phyloP scores from a whole-genome alignment of 129 eudicot species.

The Scalesia atractyloides region DNA sequence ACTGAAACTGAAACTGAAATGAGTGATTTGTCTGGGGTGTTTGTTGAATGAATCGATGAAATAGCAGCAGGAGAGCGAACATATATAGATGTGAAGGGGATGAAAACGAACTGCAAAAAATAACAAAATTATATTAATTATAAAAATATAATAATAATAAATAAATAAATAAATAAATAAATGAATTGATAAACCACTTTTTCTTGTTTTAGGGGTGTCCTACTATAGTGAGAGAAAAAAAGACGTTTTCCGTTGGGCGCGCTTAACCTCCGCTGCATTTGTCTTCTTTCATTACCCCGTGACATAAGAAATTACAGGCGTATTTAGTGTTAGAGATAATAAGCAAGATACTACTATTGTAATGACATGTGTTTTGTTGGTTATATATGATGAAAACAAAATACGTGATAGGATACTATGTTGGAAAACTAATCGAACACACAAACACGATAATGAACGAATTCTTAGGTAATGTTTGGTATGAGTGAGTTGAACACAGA shows the following conservation, averaged over 20 bases:
- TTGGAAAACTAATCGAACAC: too few species aligned
- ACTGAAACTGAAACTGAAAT: conserved; percentile 4
- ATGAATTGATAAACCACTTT: conserved; percentile 30
- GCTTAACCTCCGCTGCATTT: conserved; percentile 10
- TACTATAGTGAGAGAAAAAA: background rate
- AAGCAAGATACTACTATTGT: too few species aligned
- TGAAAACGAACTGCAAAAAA: background rate
- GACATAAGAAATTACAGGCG: conserved; percentile 1
- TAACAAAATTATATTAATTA: background rate
- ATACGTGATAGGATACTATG: too few species aligned
- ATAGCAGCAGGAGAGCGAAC: conserved; percentile 5
- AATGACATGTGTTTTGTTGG: too few species aligned
- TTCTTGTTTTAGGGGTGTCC: conserved; percentile 22
- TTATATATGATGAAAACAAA: too few species aligned
- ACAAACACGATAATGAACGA: too few species aligned
- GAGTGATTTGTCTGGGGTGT: conserved; percentile 18
- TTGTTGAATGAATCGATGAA: conserved; percentile 25
- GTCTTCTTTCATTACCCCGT: conserved; percentile 20
- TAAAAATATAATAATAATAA: background rate
- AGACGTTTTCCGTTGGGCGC: conserved; percentile 10
- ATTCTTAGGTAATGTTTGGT: too few species aligned
- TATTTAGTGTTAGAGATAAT: too few species aligned
- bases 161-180: background rate
- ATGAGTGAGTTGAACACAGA: too few species aligned
- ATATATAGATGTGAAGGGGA: conserved; percentile 29